A percentile compares a stretch with the other conserved stretches of the same genome.
Conservation (phyloP, 441 rosid species). For the Macaranga tanarius region DNA sequence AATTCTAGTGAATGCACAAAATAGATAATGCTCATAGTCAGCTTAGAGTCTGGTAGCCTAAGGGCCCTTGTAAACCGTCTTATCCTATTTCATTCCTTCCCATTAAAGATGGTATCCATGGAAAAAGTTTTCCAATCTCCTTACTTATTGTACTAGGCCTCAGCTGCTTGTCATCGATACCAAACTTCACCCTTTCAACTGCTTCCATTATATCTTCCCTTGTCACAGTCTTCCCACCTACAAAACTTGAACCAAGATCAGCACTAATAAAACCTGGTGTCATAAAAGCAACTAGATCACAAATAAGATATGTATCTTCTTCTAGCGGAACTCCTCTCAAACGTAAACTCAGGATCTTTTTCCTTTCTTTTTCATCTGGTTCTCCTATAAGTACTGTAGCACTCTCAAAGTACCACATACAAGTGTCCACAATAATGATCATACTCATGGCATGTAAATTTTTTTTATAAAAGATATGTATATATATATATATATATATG, state of each 20-base stretch:
- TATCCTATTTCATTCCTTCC: constrained; percentile 53
- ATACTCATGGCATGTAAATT: too few relatives aligned
- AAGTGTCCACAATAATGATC: too few relatives aligned
- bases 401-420: too few relatives aligned
- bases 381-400: constrained; percentile 83
- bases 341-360: constrained; percentile 76
- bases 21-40: constrained; percentile 34
- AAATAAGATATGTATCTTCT: constrained; percentile 53
- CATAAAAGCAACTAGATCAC: constrained; percentile 62
- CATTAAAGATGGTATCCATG: constrained; percentile 84
- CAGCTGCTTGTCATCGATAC: constrained; percentile 62
- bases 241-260: constrained; percentile 46
- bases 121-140: constrained; percentile 80
- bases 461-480: too few relatives aligned
- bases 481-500: too few relatives aligned
- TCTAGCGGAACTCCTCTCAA: constrained; percentile 75
- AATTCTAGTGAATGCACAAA: constrained; percentile 8
- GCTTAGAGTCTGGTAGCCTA: constrained; percentile 89
- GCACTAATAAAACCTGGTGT: constrained; percentile 87
- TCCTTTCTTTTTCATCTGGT: constrained; percentile 73
- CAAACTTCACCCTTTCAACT: constrained; percentile 89
- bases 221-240: constrained; percentile 68
- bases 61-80: constrained; percentile 68
- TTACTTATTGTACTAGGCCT: constrained; percentile 54
- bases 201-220: constrained; percentile 99